Conservation (phyloP, 2,329 filamentous ascomycete genomes). For the Raffaelea ambrosiae region DNA sequence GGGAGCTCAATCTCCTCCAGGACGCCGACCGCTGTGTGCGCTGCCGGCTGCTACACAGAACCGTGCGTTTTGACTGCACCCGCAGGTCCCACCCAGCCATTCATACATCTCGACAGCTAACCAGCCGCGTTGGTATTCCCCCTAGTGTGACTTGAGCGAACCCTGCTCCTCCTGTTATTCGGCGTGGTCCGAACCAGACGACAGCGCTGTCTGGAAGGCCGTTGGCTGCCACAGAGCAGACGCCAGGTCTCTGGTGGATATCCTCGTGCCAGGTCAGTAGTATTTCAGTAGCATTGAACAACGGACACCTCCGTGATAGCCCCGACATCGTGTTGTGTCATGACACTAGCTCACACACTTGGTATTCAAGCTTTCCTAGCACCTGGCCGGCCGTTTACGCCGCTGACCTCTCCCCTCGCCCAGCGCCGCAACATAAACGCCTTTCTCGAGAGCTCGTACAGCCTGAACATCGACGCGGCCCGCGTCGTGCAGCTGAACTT, state of each 20-base stretch:
- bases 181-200: conserved; percentile 17
- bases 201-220: conserved; percentile 36
- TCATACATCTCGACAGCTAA: too few species aligned
- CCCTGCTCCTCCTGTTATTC: conserved; percentile 38
- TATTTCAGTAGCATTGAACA: too few species aligned
- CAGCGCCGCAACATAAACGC: conserved; percentile 43
- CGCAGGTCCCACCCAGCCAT: too few species aligned
- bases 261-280: conserved; percentile 42
- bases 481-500: conserved; percentile 35
- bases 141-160: conserved; percentile 43
- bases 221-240: conserved; percentile 45
- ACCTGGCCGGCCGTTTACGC: conserved; percentile 29
- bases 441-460: conserved; percentile 37
- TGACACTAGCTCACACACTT: neutral
- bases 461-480: conserved; percentile 28
- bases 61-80: conserved; percentile 23
- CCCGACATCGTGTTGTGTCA: too few species aligned
- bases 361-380: conserved; percentile 1
- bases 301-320: too few species aligned
- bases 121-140: too few species aligned
- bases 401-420: conserved; percentile 40
- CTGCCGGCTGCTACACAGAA: conserved; percentile 37
- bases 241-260: conserved; percentile 36
- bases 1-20: conserved; percentile 42
- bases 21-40: conserved; percentile 41